phyloP scores from a whole-genome alignment of 108 stramenopile genomes.

The Cylindrotheca fusiformis region DNA sequence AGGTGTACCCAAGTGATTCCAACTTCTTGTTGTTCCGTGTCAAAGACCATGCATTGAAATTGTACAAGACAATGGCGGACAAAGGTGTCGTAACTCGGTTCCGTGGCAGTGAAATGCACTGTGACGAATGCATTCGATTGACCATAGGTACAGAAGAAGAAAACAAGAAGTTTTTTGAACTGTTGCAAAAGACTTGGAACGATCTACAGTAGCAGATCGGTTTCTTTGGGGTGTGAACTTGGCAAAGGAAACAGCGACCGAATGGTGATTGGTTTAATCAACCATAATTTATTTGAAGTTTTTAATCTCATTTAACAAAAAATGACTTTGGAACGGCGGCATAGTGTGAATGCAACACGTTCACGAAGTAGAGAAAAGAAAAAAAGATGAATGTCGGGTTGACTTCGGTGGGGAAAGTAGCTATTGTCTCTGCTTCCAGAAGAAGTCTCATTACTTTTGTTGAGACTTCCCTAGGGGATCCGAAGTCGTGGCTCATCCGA shows the following conservation, averaged over 20 bases:
- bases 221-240: not conserved
- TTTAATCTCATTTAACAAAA: too few species aligned
- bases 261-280: too few species aligned
- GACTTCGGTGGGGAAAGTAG: too few species aligned
- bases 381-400: too few species aligned
- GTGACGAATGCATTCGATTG: conserved; percentile 89
- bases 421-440: too few species aligned
- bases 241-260: too few species aligned
- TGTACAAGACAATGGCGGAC: conserved; percentile 95
- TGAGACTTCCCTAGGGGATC: too few species aligned
- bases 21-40: conserved; percentile 90
- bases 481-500: too few species aligned
- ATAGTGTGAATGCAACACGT: not conserved
- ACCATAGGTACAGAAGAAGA: conserved; percentile 90
- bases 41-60: conserved; percentile 61
- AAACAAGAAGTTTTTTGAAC: conserved; percentile 73
- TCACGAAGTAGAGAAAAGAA: not conserved
- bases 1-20: conserved; percentile 81
- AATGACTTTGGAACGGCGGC: too few species aligned
- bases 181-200: conserved; percentile 41
- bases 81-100: conserved; percentile 83
- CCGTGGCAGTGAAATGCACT: conserved; percentile 92
- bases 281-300: too few species aligned
- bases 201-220: conserved; percentile 6
- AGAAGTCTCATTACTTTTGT: too few species aligned